Conservation (phyloP, 148 eudicot species). For the Vaccinium darrowii region DNA sequence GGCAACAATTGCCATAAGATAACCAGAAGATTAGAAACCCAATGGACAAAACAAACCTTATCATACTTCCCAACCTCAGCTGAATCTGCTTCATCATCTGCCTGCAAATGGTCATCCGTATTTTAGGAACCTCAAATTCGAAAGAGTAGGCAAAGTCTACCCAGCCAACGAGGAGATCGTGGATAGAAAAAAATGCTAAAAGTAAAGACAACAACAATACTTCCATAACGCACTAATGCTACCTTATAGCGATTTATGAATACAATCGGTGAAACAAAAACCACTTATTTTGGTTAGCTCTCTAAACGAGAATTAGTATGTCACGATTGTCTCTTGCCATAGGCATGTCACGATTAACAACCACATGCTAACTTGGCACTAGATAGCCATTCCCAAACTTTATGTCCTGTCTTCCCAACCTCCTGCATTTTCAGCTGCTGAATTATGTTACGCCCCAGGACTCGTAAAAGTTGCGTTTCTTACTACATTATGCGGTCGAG, state of each 20-base stretch:
- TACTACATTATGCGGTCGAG: too few relatives aligned
- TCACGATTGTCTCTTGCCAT: neutral
- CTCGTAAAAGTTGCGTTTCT: too few relatives aligned
- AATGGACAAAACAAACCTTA: slow-evolving; percentile 28
- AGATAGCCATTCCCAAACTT: too few relatives aligned
- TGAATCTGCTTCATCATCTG: slow-evolving; percentile 69
- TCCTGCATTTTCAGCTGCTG: too few relatives aligned
- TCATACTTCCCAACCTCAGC: slow-evolving; percentile 41
- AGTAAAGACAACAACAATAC: too few relatives aligned
- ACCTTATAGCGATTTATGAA: neutral
- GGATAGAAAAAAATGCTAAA: neutral
- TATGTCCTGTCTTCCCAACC: too few relatives aligned
- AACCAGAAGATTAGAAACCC: neutral
- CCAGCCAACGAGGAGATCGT: neutral
- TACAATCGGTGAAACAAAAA: neutral
- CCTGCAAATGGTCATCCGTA: slow-evolving; percentile 30
- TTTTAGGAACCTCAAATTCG: slow-evolving; percentile 6
- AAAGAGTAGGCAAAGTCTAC: neutral
- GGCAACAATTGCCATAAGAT: neutral
- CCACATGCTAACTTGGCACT: too few relatives aligned
- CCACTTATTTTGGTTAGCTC: too few relatives aligned
- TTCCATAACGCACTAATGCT: too few relatives aligned
- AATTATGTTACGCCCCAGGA: too few relatives aligned
- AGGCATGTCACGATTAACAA: neutral
- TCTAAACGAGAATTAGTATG: neutral